These are phyloP conservation scores for Anaeromyces robustus DNA, from an alignment of 192 early-diverging fungal species.

Conservation along the genomic window DNA sequence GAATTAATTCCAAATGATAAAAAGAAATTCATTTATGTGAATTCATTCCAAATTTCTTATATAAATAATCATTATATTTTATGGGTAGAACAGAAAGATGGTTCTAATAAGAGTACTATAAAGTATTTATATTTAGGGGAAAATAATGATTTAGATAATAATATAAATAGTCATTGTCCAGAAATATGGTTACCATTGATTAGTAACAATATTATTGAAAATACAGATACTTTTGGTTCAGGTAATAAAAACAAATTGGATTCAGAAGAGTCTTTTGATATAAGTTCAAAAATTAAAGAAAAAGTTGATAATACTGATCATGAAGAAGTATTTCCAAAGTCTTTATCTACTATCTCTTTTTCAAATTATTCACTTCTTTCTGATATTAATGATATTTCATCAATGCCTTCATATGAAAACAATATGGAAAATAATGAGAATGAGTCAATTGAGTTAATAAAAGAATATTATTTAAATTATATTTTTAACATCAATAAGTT, in stretches of 20 bases:
- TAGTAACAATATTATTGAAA: neutral
- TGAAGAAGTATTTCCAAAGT: neutral
- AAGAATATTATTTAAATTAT: neutral
- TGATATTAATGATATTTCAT: neutral
- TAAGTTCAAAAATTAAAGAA: neutral
- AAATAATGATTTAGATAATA: neutral
- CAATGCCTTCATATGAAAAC: neutral
- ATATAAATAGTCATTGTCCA: neutral
- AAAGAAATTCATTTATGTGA: neutral
- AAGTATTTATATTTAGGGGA: neutral
- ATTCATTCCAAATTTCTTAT: neutral
- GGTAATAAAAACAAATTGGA: neutral
- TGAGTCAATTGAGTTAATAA: neutral
- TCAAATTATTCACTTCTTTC: neutral
- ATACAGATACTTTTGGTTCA: neutral
- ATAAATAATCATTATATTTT: neutral
- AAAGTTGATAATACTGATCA: neutral
- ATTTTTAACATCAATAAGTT: neutral
- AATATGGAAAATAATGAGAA: neutral
- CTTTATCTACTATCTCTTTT: neutral
- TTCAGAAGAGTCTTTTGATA: neutral
- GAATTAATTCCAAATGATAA: neutral
- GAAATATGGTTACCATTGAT: neutral
- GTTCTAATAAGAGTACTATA: neutral
- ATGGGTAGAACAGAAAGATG: neutral